Evolutionary conservation across 140 eudicot species (phyloP).

Genomic region (Senecio squalidus): DNA sequence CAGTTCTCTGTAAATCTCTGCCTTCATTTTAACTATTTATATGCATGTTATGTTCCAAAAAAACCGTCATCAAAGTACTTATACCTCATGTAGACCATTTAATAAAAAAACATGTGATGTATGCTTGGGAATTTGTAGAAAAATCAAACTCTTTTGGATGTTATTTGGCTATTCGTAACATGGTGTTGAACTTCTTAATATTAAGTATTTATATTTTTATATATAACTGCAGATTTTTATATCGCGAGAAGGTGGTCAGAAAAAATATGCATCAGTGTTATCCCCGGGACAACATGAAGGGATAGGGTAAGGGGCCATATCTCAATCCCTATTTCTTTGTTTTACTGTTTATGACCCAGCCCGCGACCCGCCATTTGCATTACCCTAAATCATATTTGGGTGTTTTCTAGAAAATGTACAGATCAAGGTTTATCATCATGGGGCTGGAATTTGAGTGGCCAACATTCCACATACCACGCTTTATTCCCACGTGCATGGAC

Average conservation of each 20-base stretch:
- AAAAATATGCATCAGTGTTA: constrained; percentile 80
- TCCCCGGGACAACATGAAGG: constrained; percentile 92
- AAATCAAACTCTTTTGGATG: constrained; percentile 6
- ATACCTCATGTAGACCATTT: not conserved
- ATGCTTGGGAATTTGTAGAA: constrained; percentile 5
- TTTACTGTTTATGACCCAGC: too few relatives aligned
- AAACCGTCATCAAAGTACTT: not conserved
- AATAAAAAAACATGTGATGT: not conserved
- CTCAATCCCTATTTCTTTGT: not conserved
- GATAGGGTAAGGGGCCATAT: constrained; percentile 52
- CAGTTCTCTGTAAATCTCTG: constrained; percentile 84
- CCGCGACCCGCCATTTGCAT: too few relatives aligned
- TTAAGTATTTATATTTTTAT: not conserved
- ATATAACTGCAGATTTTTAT: constrained; percentile 65
- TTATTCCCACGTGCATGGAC: constrained; percentile 98
- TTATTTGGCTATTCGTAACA: not conserved
- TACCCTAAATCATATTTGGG: not conserved
- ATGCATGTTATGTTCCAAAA: not conserved
- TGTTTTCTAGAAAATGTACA: constrained; percentile 47
- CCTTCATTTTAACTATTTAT: constrained; percentile 10
- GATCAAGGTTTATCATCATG: constrained; percentile 96
- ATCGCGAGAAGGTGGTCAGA: constrained; percentile 78
- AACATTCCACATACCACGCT: constrained; percentile 95
- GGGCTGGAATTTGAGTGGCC: constrained; percentile 97
- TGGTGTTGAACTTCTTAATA: not conserved